Percentiles rank a stretch among this genome's conserved stretches.
These are phyloP conservation scores for Suhomyces faveliae DNA, from an alignment of 805 yeast species.

Conservation along the genomic window DNA sequence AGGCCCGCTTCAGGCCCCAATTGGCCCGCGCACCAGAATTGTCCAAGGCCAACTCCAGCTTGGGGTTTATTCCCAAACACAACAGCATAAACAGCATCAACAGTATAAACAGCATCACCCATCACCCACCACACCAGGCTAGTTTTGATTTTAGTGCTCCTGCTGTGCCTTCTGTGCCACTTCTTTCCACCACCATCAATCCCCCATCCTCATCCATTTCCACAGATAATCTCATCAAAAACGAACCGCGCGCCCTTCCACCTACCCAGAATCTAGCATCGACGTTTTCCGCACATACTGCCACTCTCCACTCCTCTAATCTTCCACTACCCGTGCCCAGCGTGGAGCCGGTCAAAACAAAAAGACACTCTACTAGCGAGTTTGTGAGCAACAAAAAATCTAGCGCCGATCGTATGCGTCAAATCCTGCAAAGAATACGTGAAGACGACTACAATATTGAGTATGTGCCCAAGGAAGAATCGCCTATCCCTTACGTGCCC, in stretches of 20 bases:
- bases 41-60: conserved; percentile 34
- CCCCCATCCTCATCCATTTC: not conserved
- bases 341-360: not conserved
- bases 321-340: not conserved
- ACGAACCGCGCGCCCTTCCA: not conserved
- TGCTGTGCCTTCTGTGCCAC: not conserved
- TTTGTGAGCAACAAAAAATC: not conserved
- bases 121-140: not conserved
- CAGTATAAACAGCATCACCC: not conserved
- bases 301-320: not conserved
- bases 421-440: conserved; percentile 14
- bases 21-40: conserved; percentile 23
- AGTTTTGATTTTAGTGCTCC: not conserved
- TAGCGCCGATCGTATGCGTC: not conserved
- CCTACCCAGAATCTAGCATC: not conserved
- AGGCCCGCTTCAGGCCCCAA: conserved; percentile 6
- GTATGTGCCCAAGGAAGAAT: conserved; percentile 38
- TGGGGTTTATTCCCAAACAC: conserved; percentile 27
- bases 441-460: conserved; percentile 48
- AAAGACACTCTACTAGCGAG: not conserved
- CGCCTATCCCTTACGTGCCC: conserved; percentile 45
- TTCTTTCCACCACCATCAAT: not conserved
- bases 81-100: no score
- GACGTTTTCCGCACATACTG: not conserved
- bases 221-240: not conserved